Conservation (phyloP, 2,329 filamentous ascomycete genomes). For the Scedosporium minutisporum region DNA sequence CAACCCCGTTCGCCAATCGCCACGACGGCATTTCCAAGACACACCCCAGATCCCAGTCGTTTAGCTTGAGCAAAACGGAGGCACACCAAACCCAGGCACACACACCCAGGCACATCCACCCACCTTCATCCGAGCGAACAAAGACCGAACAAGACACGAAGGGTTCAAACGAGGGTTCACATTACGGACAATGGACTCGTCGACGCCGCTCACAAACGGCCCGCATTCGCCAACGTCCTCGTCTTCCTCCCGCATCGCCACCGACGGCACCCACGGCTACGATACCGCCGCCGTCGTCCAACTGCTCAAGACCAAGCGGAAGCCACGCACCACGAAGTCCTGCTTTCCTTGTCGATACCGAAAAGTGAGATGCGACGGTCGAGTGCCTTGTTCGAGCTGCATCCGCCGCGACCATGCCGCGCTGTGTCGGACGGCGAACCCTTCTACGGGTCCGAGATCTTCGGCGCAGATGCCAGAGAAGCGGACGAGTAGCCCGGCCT, state of each 20-base stretch:
- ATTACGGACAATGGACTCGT: background rate
- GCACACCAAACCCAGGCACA: too few relatives aligned
- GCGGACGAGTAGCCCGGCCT: background rate
- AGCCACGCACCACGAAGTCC: constrained; percentile 1
- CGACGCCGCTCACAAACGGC: background rate
- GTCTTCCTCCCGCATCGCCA: background rate
- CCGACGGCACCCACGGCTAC: background rate
- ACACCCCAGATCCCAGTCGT: too few relatives aligned
- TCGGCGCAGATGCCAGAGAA: background rate
- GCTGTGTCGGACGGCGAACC: background rate
- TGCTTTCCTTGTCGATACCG: constrained; percentile 4
- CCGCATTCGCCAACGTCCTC: background rate
- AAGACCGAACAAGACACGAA: background rate
- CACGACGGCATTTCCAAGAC: too few relatives aligned
- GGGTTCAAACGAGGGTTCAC: too few relatives aligned
- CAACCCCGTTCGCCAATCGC: too few relatives aligned
- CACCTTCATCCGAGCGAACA: background rate
- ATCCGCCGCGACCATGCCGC: constrained; percentile 2
- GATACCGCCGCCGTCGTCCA: constrained; percentile 2
- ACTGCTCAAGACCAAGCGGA: constrained; percentile 3
- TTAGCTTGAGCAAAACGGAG: too few relatives aligned
- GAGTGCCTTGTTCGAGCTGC: constrained; percentile 3
- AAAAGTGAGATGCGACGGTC: constrained; percentile 4
- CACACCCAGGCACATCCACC: too few relatives aligned
- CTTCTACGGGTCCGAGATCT: background rate